Evolutionary conservation across 2,329 filamentous ascomycete species (phyloP), one percentile per base, ranked within the genome.

Genomic region (Colletotrichum karsti): DNA sequence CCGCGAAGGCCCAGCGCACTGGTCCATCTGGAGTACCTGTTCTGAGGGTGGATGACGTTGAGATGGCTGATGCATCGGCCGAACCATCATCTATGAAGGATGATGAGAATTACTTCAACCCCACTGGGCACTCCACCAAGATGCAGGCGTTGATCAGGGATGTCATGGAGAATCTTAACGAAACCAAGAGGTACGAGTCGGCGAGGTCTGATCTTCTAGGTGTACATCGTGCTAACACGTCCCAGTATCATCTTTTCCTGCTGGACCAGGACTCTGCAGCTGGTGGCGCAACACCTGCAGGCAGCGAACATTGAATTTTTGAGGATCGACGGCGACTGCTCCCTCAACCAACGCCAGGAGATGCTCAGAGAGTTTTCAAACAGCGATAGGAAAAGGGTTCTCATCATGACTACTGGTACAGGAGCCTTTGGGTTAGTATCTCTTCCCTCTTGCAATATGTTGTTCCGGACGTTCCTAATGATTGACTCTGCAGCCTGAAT

Each of bases 401-500:
- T 88, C 1, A 79, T 88, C 15, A 87, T 88, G 84, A 87, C 83
- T 0, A 84, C 81, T 0, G 85, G 85, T 0, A 86, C 84, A 0
- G 85, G 85, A 0, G 85, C 84, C 0, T 81, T 84, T 30, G 85
- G 85, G 84, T 84, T 72, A 55, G 77, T 50, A 3, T 5, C 2
- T 20, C 12, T 46, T 13, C 20, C 5, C 7, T 10, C 12, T 33
- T 50, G n/a, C n/a, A 8, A 18, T 5, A 6, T 20, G 6, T 7
- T 42, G 8, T 42, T 20, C 18, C n/a, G 15, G 33, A 13, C 28
- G 18, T 2, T 28, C 2, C 46, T 61, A 18, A 61, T 30, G 5
- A 53, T 12, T 4, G 4, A 5, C 0, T 1, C 5, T 2, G 3
- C 5, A 83, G 84, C 9, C 66, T 87, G 0, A 86, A 87, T n/a